Conservation (phyloP, 768 basidiomycete species). For the Lentinula detonsa region DNA sequence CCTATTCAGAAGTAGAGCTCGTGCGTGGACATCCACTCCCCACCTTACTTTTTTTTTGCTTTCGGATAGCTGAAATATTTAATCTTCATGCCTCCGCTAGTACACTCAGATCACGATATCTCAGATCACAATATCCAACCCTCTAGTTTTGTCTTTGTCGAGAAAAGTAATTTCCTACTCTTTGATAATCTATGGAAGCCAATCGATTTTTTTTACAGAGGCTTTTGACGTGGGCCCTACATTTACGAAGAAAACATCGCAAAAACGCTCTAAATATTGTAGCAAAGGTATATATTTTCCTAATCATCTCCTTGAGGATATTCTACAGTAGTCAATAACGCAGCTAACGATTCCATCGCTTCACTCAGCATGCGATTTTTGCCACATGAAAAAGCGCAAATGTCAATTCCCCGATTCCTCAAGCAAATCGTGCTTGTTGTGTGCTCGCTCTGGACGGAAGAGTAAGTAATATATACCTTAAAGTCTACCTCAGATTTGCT, state of each 20-base stretch:
- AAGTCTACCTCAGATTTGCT: background rate
- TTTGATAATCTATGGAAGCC: background rate
- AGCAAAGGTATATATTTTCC: background rate
- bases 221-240: background rate
- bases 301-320: background rate
- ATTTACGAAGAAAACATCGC: background rate
- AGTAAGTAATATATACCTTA: background rate
- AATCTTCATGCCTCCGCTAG: background rate
- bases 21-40: background rate
- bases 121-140: background rate
- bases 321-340: background rate
- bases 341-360: background rate
- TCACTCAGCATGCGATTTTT: background rate
- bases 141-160: background rate
- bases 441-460: background rate
- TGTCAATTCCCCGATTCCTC: background rate
- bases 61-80: too few species aligned
- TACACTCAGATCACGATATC: background rate
- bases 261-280: background rate
- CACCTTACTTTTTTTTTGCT: background rate
- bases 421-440: background rate
- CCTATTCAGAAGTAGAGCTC: background rate
- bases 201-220: background rate
- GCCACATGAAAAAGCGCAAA: background rate
- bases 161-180: background rate